Evolutionary conservation across 257 asterid species (phyloP).

Genomic region (Ehretia macrophylla): DNA sequence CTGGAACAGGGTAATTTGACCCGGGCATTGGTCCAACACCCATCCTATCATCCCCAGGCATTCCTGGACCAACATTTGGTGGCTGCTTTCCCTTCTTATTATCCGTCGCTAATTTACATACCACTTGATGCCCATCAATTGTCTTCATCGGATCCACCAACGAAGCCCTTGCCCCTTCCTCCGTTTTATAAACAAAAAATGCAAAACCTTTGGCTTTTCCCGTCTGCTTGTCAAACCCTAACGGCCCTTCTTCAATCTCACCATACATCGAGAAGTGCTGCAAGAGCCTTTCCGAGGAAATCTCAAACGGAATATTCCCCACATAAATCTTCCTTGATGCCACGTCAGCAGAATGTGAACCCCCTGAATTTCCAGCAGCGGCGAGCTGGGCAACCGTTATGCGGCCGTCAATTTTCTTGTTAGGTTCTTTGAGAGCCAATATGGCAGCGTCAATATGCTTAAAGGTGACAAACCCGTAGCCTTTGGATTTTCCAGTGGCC

Average conservation of each 20-base stretch:
- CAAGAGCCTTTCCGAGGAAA: conserved; percentile 72
- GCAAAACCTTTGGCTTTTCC: conserved; percentile 96
- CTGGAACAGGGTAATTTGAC: conserved; percentile 51
- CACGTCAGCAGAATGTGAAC: conserved; percentile 55
- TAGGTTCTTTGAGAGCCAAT: conserved; percentile 68
- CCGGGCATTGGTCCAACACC: conserved; percentile 27
- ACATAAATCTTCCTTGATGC: conserved; percentile 86
- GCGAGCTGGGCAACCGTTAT: conserved; percentile 91
- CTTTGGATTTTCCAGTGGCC: conserved; percentile 71
- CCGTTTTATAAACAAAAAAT: conserved; percentile 86
- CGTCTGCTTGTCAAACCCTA: conserved; percentile 95
- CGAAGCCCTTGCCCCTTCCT: conserved; percentile 82
- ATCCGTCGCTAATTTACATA: conserved; percentile 91
- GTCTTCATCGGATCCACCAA: conserved; percentile 69
- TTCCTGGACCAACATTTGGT: conserved; percentile 53
- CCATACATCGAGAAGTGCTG: conserved; percentile 67
- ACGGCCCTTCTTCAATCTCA: conserved; percentile 96
- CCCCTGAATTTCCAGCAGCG: conserved; percentile 70
- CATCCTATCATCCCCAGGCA: conserved; percentile 25
- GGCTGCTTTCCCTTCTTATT: conserved; percentile 73
- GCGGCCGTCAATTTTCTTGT: conserved; percentile 92
- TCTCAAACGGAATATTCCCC: conserved; percentile 92
- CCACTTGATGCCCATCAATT: conserved; percentile 82
- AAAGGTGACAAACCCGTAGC: conserved; percentile 86
- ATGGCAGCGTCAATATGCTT: conserved; percentile 81